Evolutionary conservation across 345 rosid genomes (phyloP).

Genomic region (Crucihimalaya himalaica): DNA sequence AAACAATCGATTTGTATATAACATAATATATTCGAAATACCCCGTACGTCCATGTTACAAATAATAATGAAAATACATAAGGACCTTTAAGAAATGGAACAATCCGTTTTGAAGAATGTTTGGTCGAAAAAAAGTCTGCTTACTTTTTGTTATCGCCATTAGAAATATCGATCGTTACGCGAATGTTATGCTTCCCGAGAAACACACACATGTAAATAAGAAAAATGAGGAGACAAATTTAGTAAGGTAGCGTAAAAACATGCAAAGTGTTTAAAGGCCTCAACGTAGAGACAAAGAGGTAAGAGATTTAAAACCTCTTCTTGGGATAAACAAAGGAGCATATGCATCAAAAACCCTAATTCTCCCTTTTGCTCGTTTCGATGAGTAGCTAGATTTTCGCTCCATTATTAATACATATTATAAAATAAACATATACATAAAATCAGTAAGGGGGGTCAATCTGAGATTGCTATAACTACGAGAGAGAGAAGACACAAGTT

Average conservation of each 20-base stretch:
- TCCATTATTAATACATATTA: slow-evolving; percentile 4
- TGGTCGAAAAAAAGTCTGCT: slow-evolving; percentile 29
- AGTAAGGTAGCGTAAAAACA: slow-evolving; percentile 42
- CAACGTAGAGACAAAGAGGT: slow-evolving; percentile 38
- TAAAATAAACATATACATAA: background rate
- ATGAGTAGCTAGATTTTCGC: slow-evolving; percentile 33
- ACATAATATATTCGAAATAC: background rate
- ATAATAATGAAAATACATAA: background rate
- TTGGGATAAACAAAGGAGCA: slow-evolving; percentile 44
- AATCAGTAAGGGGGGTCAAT: slow-evolving; percentile 17
- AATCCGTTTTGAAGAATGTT: slow-evolving; percentile 35
- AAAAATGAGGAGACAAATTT: slow-evolving; percentile 36
- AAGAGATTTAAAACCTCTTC: slow-evolving; percentile 17
- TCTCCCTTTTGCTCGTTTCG: slow-evolving; percentile 20
- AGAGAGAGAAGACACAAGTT: slow-evolving; percentile 37
- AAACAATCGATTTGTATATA: background rate
- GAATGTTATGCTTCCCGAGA: slow-evolving; percentile 35
- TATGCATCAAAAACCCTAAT: slow-evolving; percentile 35
- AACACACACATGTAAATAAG: slow-evolving; percentile 21
- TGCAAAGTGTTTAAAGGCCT: slow-evolving; percentile 37
- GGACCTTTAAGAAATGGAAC: slow-evolving; percentile 24
- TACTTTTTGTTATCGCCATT: slow-evolving; percentile 25
- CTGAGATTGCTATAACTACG: slow-evolving; percentile 33
- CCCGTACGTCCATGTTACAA: background rate
- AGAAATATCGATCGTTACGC: slow-evolving; percentile 11